A percentile compares a stretch with the other conserved stretches of the same genome.
phyloP scores from a whole-genome alignment of 2,329 filamentous ascomycete genomes.

The Sarocladium kiliense region DNA sequence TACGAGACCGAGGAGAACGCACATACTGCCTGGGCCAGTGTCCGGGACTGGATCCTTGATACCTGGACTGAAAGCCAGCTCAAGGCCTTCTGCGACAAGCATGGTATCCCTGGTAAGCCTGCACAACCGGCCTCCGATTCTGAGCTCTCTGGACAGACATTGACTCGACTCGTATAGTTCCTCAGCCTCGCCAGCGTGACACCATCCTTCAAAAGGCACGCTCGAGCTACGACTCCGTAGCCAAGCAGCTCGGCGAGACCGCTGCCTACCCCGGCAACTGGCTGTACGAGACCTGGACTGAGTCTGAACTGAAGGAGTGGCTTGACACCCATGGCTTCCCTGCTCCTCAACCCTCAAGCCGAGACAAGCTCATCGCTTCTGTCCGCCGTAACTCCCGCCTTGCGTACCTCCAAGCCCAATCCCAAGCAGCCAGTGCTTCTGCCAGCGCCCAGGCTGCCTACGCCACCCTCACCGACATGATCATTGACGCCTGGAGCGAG shows the following conservation, averaged over 20 bases:
- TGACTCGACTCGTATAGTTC: slow-evolving; percentile 42
- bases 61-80: slow-evolving; percentile 92
- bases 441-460: slow-evolving; percentile 66
- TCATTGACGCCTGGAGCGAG: slow-evolving; percentile 89
- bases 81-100: slow-evolving; percentile 86
- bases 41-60: slow-evolving; percentile 91
- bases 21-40: slow-evolving; percentile 63
- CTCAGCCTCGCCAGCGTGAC: slow-evolving; percentile 83
- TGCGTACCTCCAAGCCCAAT: slow-evolving; percentile 64
- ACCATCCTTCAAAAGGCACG: slow-evolving; percentile 72
- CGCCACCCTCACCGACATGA: slow-evolving; percentile 69
- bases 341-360: slow-evolving; percentile 74
- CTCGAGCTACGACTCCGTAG: slow-evolving; percentile 72
- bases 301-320: slow-evolving; percentile 91
- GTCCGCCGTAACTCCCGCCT: slow-evolving; percentile 88
- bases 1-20: slow-evolving; percentile 75
- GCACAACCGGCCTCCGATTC: not conserved
- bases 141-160: not conserved
- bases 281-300: slow-evolving; percentile 86
- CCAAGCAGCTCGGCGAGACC: slow-evolving; percentile 71
- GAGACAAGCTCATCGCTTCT: slow-evolving; percentile 82
- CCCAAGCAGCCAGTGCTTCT: slow-evolving; percentile 54
- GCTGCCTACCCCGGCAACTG: slow-evolving; percentile 88
- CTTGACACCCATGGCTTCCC: slow-evolving; percentile 84
- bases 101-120: slow-evolving; percentile 65